These are phyloP conservation scores for Dioszegia crocea DNA, from an alignment of 768 basidiomycete genomes.

Conservation along the genomic window DNA sequence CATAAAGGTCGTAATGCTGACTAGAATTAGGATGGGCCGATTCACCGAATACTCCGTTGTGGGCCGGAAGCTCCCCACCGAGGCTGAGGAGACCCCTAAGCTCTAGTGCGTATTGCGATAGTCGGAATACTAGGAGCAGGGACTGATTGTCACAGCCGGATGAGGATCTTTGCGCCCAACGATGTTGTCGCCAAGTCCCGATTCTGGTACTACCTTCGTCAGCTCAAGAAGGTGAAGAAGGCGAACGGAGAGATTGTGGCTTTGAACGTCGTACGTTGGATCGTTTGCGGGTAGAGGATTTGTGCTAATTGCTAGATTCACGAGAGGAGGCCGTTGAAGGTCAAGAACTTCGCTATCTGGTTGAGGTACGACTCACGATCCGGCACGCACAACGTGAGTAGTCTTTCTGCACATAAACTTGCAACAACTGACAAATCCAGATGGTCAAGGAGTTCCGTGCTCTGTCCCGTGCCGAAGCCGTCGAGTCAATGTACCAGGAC, in stretches of 20 bases:
- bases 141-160: slow-evolving; percentile 56
- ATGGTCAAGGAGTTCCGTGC: slow-evolving; percentile 71
- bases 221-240: slow-evolving; percentile 99
- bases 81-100: slow-evolving; percentile 88
- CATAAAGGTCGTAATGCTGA: slow-evolving; percentile 12
- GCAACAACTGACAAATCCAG: slow-evolving; percentile 17
- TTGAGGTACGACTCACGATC: slow-evolving; percentile 98
- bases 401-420: not conserved
- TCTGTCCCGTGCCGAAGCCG: slow-evolving; percentile 86
- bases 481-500: slow-evolving; percentile 96
- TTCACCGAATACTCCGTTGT: slow-evolving; percentile 88
- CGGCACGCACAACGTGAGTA: slow-evolving; percentile 95
- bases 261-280: slow-evolving; percentile 89
- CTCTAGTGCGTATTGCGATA: slow-evolving; percentile 58
- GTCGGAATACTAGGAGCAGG: not conserved
- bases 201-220: slow-evolving; percentile 99
- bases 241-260: slow-evolving; percentile 98
- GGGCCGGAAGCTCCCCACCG: slow-evolving; percentile 93
- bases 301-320: slow-evolving; percentile 63
- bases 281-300: slow-evolving; percentile 26
- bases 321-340: slow-evolving; percentile 95
- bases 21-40: slow-evolving; percentile 50
- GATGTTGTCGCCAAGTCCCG: slow-evolving; percentile 98
- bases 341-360: slow-evolving; percentile 99
- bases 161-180: slow-evolving; percentile 99